Conservation (phyloP, 2,329 filamentous ascomycete genomes). For the Allantophomopsis lycopodina region DNA sequence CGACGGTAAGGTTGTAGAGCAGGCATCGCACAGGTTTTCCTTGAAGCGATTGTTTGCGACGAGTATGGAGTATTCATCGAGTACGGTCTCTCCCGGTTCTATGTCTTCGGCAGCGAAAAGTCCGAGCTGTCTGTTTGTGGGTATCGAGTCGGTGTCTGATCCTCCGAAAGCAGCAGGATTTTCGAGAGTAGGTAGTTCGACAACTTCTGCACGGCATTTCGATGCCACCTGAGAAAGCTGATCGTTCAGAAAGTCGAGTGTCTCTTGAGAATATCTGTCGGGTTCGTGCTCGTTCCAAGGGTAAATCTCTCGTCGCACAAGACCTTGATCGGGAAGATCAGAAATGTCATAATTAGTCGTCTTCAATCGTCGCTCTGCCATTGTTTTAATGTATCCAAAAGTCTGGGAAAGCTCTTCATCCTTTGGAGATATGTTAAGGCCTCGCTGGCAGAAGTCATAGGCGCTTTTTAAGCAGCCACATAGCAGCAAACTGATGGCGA, state of each 20-base stretch:
- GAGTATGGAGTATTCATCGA: constrained; percentile 73
- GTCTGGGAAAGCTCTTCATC: constrained; percentile 42
- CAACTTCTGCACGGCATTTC: constrained; percentile 67
- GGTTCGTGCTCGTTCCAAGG: constrained; percentile 57
- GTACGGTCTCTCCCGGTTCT: constrained; percentile 57
- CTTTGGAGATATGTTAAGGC: constrained; percentile 36
- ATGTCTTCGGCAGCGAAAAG: constrained; percentile 82
- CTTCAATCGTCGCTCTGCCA: constrained; percentile 33
- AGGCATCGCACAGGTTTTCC: constrained; percentile 81
- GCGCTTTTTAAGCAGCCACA: constrained; percentile 59
- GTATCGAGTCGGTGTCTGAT: constrained; percentile 32
- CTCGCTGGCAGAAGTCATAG: constrained; percentile 48
- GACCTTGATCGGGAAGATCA: constrained; percentile 53
- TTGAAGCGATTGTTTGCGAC: constrained; percentile 83
- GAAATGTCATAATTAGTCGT: constrained; percentile 27
- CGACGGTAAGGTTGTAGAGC: constrained; percentile 58
- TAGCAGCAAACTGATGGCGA: constrained; percentile 43
- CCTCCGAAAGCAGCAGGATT: constrained; percentile 20
- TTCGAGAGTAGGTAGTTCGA: constrained; percentile 57
- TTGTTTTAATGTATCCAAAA: constrained; percentile 36
- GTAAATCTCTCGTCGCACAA: constrained; percentile 58
- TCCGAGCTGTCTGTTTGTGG: constrained; percentile 65
- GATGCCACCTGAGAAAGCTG: constrained; percentile 58
- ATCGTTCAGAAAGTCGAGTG: constrained; percentile 58
- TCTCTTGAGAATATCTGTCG: constrained; percentile 56